Base-by-base conservation (phyloP, 495 filamentous ascomycete species). In the Penicillium goetzii region DNA sequence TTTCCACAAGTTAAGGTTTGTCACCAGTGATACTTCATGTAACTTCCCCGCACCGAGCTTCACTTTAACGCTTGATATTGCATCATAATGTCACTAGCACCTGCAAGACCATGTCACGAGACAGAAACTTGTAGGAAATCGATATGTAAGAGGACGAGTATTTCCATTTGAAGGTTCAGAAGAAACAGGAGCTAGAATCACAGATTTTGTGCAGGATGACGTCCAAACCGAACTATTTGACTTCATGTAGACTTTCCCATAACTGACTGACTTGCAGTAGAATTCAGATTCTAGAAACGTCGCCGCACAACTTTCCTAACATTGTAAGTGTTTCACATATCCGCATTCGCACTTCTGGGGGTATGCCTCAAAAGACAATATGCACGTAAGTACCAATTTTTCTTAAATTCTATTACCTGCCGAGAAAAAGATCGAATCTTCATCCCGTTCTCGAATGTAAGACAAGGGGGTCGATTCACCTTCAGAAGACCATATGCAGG, bases 71-170 rank as follows among this genome's bases (percentile, higher is more conserved):
- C 73, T 87, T 88, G 55, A 89, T 78, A 58, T 79, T 88, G 65
- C 74, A 81, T 85, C 86, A 89, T 68, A 89, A 86, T 79, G 89
- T 83, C 25, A 74, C 78, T 3, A 86, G 61, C 0, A 84, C 76
- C 5, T 80, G 83, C 6, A 86, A 47, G 19, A 87, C 70, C 19
- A 80, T 75, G 4, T 81, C 71, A 55, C 84, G 83, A 2, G 81
- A 76, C n/a, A 59, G 40, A 1, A 12, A 7, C 15, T 43, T 43
- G 15, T 17, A n/a, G 15, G 5, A 8, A 43, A 19, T 15, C 5
- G 17, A 43, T 8, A 19, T 19, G 8, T 2, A 43, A 12, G 7
- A 7, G 15, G 17, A 8, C 2, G n/a, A 41, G 4, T 19, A 1
- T 9, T 43, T 4, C 2, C 1, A 43, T 43, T 19, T 15, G 40